A percentile compares a stretch with the other conserved stretches of the same genome.
phyloP scores from a whole-genome alignment of 352 stramenopile species.

The Vaucheria bursata region DNA sequence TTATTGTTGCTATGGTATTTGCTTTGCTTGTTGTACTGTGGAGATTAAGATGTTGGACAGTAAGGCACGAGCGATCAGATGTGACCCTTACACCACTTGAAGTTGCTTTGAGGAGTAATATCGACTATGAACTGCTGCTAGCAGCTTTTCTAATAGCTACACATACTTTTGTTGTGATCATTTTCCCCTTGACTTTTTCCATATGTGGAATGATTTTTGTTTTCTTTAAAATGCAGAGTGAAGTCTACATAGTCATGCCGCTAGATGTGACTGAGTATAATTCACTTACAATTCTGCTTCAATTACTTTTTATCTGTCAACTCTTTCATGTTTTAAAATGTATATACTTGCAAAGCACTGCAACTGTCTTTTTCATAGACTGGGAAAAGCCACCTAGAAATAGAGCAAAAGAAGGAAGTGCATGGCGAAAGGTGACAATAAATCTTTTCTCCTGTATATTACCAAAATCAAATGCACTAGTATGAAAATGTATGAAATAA shows the following conservation, averaged over 20 bases:
- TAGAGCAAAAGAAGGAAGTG: too few relatives aligned
- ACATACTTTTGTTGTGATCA: conserved; percentile 52
- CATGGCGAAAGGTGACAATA: not conserved
- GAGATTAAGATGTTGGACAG: conserved; percentile 30
- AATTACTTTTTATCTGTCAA: conserved; percentile 68
- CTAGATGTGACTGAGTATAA: conserved; percentile 72
- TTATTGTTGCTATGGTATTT: conserved; percentile 47
- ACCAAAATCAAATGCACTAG: not conserved
- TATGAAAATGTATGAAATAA: conserved; percentile 43
- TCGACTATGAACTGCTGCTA: not conserved
- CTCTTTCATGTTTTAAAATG: conserved; percentile 41
- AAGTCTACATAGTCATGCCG: conserved; percentile 74
- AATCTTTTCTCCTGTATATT: too few relatives aligned
- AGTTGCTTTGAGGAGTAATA: not conserved
- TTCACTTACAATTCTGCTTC: conserved; percentile 68
- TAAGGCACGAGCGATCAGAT: not conserved
- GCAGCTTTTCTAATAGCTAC: not conserved
- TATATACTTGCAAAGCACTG: conserved; percentile 66
- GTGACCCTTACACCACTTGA: not conserved
- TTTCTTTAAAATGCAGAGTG: conserved; percentile 79
- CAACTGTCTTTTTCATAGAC: conserved; percentile 81
- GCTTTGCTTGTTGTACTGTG: conserved; percentile 24
- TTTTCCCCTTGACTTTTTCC: conserved; percentile 60
- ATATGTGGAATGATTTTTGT: conserved; percentile 72
- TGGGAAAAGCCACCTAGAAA: conserved; percentile 68